These are phyloP conservation scores for Aegilops tauschii DNA, from an alignment of 176 grass and related monocot species.

Conservation along the genomic window DNA sequence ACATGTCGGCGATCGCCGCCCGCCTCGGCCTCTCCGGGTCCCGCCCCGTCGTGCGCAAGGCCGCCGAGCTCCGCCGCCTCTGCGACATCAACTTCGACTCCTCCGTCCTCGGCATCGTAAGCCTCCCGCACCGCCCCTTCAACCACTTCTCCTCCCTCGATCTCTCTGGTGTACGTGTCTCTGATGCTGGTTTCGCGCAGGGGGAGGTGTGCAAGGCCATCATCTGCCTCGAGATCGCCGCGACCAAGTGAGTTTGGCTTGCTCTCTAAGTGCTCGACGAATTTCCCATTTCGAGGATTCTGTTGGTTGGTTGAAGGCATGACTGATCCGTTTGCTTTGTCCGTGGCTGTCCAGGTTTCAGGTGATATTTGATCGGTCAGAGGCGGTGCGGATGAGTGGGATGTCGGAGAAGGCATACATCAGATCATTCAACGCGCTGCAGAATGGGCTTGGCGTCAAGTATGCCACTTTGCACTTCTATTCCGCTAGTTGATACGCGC, in stretches of 20 bases:
- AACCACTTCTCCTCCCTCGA: neutral
- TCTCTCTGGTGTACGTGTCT: neutral
- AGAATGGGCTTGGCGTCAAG: slow-evolving; percentile 95
- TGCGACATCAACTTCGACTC: slow-evolving; percentile 83
- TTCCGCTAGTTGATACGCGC: neutral
- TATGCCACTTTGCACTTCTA: slow-evolving; percentile 10
- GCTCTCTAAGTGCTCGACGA: slow-evolving; percentile 31
- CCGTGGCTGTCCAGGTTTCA: slow-evolving; percentile 42
- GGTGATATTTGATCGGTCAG: slow-evolving; percentile 74
- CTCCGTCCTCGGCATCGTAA: slow-evolving; percentile 77
- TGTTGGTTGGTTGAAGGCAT: neutral
- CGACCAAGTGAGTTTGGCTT: slow-evolving; percentile 56
- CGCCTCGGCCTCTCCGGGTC: slow-evolving; percentile 63
- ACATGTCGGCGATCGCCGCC: slow-evolving; percentile 69
- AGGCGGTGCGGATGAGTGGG: slow-evolving; percentile 81
- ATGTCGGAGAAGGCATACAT: slow-evolving; percentile 97
- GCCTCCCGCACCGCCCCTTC: neutral
- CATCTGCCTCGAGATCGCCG: slow-evolving; percentile 89
- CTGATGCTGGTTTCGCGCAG: slow-evolving; percentile 27
- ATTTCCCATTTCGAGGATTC: neutral
- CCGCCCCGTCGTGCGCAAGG: slow-evolving; percentile 70
- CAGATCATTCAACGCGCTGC: slow-evolving; percentile 82
- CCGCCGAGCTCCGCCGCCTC: slow-evolving; percentile 85
- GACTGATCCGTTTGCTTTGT: neutral
- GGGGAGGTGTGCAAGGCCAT: slow-evolving; percentile 96